These are phyloP conservation scores for Bipolaris oryzae DNA, from an alignment of 2,329 filamentous ascomycete genomes.

Conservation along the genomic window DNA sequence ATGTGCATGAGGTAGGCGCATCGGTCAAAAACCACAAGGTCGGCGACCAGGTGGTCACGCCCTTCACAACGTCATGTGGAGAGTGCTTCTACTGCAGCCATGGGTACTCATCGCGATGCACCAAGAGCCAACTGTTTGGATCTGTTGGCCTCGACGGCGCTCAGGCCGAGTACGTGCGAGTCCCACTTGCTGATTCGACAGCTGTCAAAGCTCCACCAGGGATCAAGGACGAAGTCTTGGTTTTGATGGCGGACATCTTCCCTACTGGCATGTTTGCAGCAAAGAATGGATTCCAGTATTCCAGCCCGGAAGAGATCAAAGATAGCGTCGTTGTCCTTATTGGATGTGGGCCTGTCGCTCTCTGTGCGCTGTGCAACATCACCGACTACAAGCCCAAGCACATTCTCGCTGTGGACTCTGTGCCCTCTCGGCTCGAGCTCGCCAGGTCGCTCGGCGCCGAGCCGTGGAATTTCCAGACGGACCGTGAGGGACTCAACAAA, in stretches of 20 bases:
- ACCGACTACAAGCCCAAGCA: slow-evolving; percentile 76
- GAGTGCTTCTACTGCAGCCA: slow-evolving; percentile 85
- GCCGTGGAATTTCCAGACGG: slow-evolving; percentile 76
- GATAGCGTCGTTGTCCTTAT: slow-evolving; percentile 78
- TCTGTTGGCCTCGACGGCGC: slow-evolving; percentile 72
- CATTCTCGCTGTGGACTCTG: slow-evolving; percentile 78
- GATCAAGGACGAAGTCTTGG: slow-evolving; percentile 74
- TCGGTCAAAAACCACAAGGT: slow-evolving; percentile 71
- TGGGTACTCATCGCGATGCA: slow-evolving; percentile 78
- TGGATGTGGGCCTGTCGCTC: slow-evolving; percentile 79
- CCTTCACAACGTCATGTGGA: slow-evolving; percentile 70
- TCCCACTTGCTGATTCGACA: slow-evolving; percentile 81
- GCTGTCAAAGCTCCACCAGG: slow-evolving; percentile 74
- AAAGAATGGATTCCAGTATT: slow-evolving; percentile 73
- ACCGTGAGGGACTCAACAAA: slow-evolving; percentile 67
- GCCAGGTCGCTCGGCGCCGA: slow-evolving; percentile 79
- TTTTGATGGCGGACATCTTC: slow-evolving; percentile 93
- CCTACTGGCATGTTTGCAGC: slow-evolving; percentile 83
- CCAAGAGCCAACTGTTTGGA: slow-evolving; percentile 73
- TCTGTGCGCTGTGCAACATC: slow-evolving; percentile 81
- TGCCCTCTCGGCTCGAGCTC: slow-evolving; percentile 74
- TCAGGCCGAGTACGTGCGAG: slow-evolving; percentile 75
- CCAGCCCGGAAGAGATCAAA: slow-evolving; percentile 62
- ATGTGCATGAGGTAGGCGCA: slow-evolving; percentile 69
- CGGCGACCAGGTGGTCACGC: slow-evolving; percentile 80